Evolutionary conservation across 2,329 filamentous ascomycete genomes (phyloP), one percentile per base, ranked within the genome.

Genomic region (Didymella glomerata): DNA sequence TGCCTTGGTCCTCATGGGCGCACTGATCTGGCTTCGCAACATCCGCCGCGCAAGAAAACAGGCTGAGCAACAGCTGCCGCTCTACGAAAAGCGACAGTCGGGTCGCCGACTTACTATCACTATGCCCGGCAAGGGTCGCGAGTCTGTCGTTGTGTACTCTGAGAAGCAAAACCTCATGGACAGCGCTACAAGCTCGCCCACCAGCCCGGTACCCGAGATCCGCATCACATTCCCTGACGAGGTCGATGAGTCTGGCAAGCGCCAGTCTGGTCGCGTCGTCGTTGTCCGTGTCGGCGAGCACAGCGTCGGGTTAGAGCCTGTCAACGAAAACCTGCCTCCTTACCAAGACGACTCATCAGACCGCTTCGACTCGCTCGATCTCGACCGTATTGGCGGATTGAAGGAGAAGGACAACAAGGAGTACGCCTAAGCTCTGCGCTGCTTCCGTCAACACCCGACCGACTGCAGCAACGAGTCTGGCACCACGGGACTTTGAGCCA

Each of bases 151-250:
- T 61, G 86, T 95, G 70, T 90, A 92, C 76, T 87, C 90, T 70
- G 89, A 92, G 77, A 92, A 95, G 79, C 87, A 89, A 74, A 87
- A 87, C 65, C 88, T 96, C 79, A 87, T 94, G 67, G 85, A 88
- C 65, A 91, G 91, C 78, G 90, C 91, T 30, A 83, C 85, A 60
- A 90, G 88, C 63, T 89, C 92, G 16, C 91, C 93, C 22, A 82
- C 90, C 69, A 91, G 87, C 78, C 90, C 90, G 67, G 85, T 98
- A 27, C 95, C 95, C 20, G 91, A 98, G 81, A 99, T 99, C 72
- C 92, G 93, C 79, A 97, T 99, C 78, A 98, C 95, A 34, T 98
- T 99, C 83, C 95, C 95, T 16, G 92, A 96, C 70, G 95, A 98
- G 82, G 89, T 96, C 68, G 93, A 97, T 74, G 91, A 92, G 48